Percentiles rank a stretch among this genome's conserved stretches.
Conservation (phyloP, 495 filamentous ascomycete genomes). For the Lasiosphaeriaceae sp. region DNA sequence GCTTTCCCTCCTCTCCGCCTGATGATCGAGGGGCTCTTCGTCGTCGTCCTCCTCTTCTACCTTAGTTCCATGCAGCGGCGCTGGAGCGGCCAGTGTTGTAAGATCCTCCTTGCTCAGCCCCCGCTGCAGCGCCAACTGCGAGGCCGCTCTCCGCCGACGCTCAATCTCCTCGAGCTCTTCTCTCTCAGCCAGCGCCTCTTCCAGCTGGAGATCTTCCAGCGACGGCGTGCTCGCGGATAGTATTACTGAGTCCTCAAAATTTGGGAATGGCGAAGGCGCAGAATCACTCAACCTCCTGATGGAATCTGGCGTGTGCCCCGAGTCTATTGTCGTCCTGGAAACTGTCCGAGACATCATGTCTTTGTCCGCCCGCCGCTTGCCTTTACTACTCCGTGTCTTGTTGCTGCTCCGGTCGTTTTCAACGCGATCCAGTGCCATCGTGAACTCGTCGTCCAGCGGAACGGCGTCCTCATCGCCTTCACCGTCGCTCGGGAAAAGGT, state of each 20-base stretch:
- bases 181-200: constrained; percentile 64
- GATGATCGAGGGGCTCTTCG: neutral
- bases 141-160: constrained; percentile 67
- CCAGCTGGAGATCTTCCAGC: constrained; percentile 67
- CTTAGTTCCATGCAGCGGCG: constrained; percentile 7
- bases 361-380: constrained; percentile 54
- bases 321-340: constrained; percentile 47
- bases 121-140: constrained; percentile 63
- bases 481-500: constrained; percentile 88
- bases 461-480: constrained; percentile 89
- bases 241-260: constrained; percentile 22
- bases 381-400: constrained; percentile 57
- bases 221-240: constrained; percentile 45
- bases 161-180: constrained; percentile 71
- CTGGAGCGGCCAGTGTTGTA: constrained; percentile 11
- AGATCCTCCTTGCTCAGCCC: constrained; percentile 53
- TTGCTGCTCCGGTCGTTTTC: constrained; percentile 67
- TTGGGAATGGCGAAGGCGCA: constrained; percentile 23
- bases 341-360: constrained; percentile 49
- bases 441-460: constrained; percentile 89
- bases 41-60: neutral
- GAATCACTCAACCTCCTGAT: constrained; percentile 21
- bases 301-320: constrained; percentile 41
- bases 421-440: constrained; percentile 68
- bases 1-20: no score